phyloP scores from a whole-genome alignment of 1,284 basidiomycete species.

The Papiliotrema laurentii region DNA sequence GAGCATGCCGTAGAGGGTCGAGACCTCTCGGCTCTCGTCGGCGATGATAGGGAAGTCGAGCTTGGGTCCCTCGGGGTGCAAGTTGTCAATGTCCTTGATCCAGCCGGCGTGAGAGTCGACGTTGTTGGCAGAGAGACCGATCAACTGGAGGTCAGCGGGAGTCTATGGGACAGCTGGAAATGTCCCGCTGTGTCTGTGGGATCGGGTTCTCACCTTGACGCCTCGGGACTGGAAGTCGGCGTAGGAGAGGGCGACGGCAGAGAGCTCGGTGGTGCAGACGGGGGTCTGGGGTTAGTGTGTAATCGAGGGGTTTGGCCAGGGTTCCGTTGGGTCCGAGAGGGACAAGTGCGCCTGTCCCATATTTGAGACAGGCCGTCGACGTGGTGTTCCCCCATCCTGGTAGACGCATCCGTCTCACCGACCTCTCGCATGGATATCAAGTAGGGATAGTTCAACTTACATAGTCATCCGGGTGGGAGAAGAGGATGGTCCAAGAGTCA shows the following conservation, averaged over 20 bases:
- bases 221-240: constrained; percentile 79
- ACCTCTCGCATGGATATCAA: constrained; percentile 60
- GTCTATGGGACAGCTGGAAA: neutral
- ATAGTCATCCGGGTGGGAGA: constrained; percentile 81
- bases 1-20: constrained; percentile 71
- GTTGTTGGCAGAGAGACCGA: constrained; percentile 81
- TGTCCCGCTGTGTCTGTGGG: constrained; percentile 5
- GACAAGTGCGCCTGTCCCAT: no score
- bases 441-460: constrained; percentile 16
- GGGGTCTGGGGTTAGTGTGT: constrained; percentile 11
- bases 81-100: constrained; percentile 88
- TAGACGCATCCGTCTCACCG: no score
- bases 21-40: constrained; percentile 80
- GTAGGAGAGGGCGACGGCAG: constrained; percentile 83
- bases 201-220: constrained; percentile 61
- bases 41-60: constrained; percentile 95
- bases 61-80: constrained; percentile 54
- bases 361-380: no score
- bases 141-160: neutral
- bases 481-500: constrained; percentile 83
- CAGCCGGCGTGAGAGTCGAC: constrained; percentile 80
- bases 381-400: no score
- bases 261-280: constrained; percentile 77
- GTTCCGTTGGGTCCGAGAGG: no score
- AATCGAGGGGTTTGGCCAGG: no score